Base-by-base conservation (phyloP, 2,329 filamentous ascomycete species). In the Nemania sp. region DNA sequence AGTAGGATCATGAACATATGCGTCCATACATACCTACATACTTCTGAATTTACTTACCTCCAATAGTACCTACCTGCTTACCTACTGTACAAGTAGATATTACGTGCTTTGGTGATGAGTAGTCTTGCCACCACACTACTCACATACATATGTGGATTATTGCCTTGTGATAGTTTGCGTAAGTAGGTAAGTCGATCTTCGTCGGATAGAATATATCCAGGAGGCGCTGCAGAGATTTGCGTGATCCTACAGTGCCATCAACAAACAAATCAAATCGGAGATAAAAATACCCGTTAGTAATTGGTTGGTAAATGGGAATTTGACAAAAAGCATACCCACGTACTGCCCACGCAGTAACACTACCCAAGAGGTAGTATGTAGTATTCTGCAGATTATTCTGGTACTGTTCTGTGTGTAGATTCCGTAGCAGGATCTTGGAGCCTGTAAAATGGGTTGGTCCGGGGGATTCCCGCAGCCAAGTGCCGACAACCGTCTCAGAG, bases 401-500 rank as follows among this genome's bases (percentile, higher is more conserved):
- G n/a, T n/a, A n/a, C n/a, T n/a, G n/a, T n/a, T n/a, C n/a, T n/a
- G n/a, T n/a, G n/a, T n/a, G n/a, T n/a, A n/a, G n/a, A n/a, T n/a
- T n/a, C n/a, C n/a, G n/a, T n/a, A n/a, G n/a, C n/a, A n/a, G n/a
- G n/a, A n/a, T n/a, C n/a, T n/a, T n/a, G n/a, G n/a, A n/a, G n/a
- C n/a, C n/a, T n/a, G n/a, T n/a, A n/a, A n/a, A n/a, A n/a, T n/a
- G n/a, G n/a, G n/a, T n/a, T n/a, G n/a, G n/a, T n/a, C n/a, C n/a
- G n/a, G n/a, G 29, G 29, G 29, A 10, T 32, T 32, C 10, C 35
- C 35, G 7, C 13, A 15, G 24, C 24, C 38, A 26, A 27, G 5
- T 62, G 64, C 59, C 64, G 59, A 67, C 55, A 54, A 63, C 64
- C 58, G 54, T 51, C 41, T 59, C 22, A 58, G 55, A 60, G 43